Evolutionary conservation across 1,139 yeast species (phyloP).

Genomic region (Sugiyamaella castrensis): DNA sequence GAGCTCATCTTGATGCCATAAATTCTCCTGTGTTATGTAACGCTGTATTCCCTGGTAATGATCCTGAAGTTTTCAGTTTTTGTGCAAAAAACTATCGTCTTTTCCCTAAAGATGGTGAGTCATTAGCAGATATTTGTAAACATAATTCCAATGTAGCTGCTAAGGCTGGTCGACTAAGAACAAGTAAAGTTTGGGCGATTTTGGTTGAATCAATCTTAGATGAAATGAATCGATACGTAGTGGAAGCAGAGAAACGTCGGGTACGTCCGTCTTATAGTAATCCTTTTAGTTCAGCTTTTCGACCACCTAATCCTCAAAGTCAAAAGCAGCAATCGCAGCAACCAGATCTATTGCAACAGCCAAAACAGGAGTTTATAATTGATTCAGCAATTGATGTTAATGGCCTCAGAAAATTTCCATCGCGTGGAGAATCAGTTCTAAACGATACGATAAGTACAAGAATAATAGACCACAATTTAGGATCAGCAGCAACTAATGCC

Average conservation of each 20-base stretch:
- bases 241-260: background rate
- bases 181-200: slow-evolving; percentile 70
- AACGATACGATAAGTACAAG: too few relatives aligned
- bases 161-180: slow-evolving; percentile 50
- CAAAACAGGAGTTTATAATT: too few relatives aligned
- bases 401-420: too few relatives aligned
- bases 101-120: slow-evolving; percentile 48
- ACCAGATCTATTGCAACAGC: too few relatives aligned
- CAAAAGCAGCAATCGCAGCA: too few relatives aligned
- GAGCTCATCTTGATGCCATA: slow-evolving; percentile 3
- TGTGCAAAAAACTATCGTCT: slow-evolving; percentile 35
- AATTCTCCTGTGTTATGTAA: slow-evolving; percentile 18
- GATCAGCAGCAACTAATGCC: background rate
- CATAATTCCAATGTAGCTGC: slow-evolving; percentile 61
- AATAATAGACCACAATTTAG: background rate
- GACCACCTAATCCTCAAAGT: too few relatives aligned
- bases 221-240: slow-evolving; percentile 35
- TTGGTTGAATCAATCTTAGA: slow-evolving; percentile 54
- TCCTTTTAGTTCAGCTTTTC: background rate
- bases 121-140: slow-evolving; percentile 52
- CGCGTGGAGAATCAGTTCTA: too few relatives aligned
- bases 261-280: background rate
- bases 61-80: slow-evolving; percentile 28
- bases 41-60: slow-evolving; percentile 33
- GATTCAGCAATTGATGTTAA: background rate